Evolutionary conservation across 2,329 filamentous ascomycete species (phyloP).

Genomic region (Diaporthe citri): DNA sequence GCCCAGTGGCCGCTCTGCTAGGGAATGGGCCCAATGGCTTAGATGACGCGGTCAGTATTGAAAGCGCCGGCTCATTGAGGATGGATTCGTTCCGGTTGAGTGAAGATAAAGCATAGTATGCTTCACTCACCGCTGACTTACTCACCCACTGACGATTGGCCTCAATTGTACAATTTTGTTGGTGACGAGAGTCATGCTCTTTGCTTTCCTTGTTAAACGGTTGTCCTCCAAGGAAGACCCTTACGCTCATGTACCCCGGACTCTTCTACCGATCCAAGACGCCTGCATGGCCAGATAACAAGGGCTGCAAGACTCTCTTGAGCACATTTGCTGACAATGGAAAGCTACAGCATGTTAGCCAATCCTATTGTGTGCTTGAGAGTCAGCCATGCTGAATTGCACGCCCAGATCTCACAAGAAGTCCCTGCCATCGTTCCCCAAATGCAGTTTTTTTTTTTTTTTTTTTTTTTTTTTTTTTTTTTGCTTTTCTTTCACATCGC

Average conservation of each 20-base stretch:
- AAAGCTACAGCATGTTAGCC: neutral
- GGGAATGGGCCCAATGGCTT: neutral
- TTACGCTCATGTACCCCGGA: neutral
- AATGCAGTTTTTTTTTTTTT: neutral
- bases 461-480: neutral
- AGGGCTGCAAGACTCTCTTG: neutral
- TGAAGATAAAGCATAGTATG: neutral
- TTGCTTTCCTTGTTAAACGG: neutral
- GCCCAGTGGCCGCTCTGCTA: neutral
- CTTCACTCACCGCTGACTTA: neutral
- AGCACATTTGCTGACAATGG: neutral
- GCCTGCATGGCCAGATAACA: neutral
- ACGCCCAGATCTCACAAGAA: neutral
- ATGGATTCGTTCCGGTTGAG: neutral
- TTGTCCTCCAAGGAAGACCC: neutral
- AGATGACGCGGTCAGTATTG: neutral
- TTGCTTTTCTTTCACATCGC: too few relatives aligned
- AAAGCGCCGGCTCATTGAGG: neutral
- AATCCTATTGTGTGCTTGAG: constrained; percentile 6
- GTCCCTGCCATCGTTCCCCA: neutral
- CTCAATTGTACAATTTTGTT: neutral
- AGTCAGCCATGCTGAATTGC: neutral
- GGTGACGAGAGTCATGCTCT: neutral
- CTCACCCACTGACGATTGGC: neutral
- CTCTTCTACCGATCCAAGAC: neutral